Evolutionary conservation across 2,329 filamentous ascomycete genomes (phyloP).

Genomic region (Colletotrichum tropicale): DNA sequence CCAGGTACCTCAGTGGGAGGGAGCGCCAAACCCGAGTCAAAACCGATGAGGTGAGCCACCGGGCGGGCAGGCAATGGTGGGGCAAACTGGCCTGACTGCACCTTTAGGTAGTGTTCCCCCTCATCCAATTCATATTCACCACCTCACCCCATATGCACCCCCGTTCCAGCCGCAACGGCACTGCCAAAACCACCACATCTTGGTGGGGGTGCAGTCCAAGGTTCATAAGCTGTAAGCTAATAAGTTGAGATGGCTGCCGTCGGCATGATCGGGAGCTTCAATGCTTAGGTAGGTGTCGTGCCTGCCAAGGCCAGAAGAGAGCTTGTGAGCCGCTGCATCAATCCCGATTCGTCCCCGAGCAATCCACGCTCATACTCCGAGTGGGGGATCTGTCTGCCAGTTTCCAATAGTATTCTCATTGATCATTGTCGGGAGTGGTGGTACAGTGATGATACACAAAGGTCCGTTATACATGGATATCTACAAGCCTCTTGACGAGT

Average conservation of each 20-base stretch:
- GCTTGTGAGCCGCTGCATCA: background rate
- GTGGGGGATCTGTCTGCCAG: background rate
- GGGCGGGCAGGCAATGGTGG: background rate
- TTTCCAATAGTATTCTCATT: background rate
- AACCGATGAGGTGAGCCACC: background rate
- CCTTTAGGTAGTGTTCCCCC: background rate
- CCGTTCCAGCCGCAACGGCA: background rate
- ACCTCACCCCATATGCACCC: background rate
- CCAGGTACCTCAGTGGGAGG: background rate
- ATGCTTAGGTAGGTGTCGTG: background rate
- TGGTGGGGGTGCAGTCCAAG: background rate
- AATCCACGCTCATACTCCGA: background rate
- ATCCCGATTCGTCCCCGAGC: background rate
- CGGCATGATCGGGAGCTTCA: background rate
- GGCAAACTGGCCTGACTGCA: background rate
- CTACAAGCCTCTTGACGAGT: background rate
- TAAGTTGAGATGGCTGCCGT: background rate
- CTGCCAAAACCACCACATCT: background rate
- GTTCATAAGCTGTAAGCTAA: background rate
- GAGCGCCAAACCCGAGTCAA: background rate
- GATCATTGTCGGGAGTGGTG: background rate
- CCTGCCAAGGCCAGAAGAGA: background rate
- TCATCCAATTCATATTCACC: background rate
- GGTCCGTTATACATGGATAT: background rate
- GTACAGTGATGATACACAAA: constrained; percentile 10